Evolutionary conservation across 108 stramenopile species (phyloP).

Genomic region (Fistulifera solaris): DNA sequence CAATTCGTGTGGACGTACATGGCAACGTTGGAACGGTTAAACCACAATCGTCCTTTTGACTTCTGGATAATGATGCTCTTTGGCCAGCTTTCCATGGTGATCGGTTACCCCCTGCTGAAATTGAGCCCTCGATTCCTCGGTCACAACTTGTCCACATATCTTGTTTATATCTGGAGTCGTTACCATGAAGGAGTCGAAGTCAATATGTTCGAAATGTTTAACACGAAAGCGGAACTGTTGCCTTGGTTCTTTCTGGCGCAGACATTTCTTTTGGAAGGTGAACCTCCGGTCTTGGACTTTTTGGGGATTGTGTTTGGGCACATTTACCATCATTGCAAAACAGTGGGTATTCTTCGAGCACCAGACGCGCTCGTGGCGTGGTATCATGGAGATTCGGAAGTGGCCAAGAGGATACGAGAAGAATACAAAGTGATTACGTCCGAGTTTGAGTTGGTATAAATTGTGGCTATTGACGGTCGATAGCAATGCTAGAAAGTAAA

Average conservation of each 20-base stretch:
- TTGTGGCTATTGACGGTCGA: no score
- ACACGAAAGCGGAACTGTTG: conserved; percentile 70
- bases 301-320: conserved; percentile 95
- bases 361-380: conserved; percentile 57
- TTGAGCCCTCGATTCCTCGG: conserved; percentile 75
- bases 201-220: conserved; percentile 88
- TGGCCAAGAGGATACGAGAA: conserved; percentile 41
- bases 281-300: conserved; percentile 84
- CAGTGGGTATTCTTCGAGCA: conserved; percentile 47
- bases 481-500: no score
- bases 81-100: conserved; percentile 70
- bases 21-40: conserved; percentile 86
- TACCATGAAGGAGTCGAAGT: conserved; percentile 91
- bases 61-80: conserved; percentile 92
- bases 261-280: conserved; percentile 91
- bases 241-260: conserved; percentile 86
- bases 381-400: conserved; percentile 56
- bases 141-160: conserved; percentile 89
- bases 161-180: conserved; percentile 94
- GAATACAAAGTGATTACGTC: conserved; percentile 75
- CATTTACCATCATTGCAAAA: conserved; percentile 80
- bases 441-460: conserved; percentile 55
- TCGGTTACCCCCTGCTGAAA: conserved; percentile 61
- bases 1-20: conserved; percentile 97
- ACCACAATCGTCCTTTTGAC: conserved; percentile 85